Base-by-base conservation (phyloP, 768 basidiomycete species). In the Ramaria rubella region DNA sequence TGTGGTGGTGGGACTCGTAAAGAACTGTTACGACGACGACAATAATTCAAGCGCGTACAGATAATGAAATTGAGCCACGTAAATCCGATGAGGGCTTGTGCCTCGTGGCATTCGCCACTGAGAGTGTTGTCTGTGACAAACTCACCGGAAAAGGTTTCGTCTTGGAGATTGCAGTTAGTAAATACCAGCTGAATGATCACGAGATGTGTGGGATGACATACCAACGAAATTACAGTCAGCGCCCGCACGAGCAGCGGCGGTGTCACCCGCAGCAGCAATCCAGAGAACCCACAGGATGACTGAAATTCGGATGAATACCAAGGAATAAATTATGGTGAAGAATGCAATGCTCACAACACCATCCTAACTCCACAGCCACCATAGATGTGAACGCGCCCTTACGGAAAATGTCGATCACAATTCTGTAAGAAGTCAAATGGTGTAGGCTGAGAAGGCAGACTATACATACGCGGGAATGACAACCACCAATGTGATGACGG, bases 381-480 rank as follows among this genome's bases (percentile, higher is more conserved):
- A 68, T 70, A 24, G 76, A 77, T 5, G 73, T 69, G 44, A 73
- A 62, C 1, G 73, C 70, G 19, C 70, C 74, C n/a, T 62, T 66
- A 12, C 73, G 69, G 29, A 69, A 0, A 27, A 64, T 34, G 55
- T 76, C 74, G 19, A 75, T 38, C 19, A 72, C 21, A 26, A 72
- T 34, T 67, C 76, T 76, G 48, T 5, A n/a, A 12, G 11, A 9
- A 11, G 26, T 1, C 30, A 31, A 43, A 4, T 46, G 15, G 44
- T n/a, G 50, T 31, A 19, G 27, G 6, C 27, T 8, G 2, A 74
- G 66, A 33, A 67, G 60, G 15, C 61, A 59, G n/a, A 38, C 12
- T 14, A 38, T n/a, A n/a, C 40, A 21, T 21, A 42, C 54, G 45
- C 19, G 12, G 43, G 14, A 4, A 30, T 3, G 38, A 73, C 36